These are phyloP conservation scores for Lachancea cidri DNA, from an alignment of 805 yeast genomes.

Conservation along the genomic window DNA sequence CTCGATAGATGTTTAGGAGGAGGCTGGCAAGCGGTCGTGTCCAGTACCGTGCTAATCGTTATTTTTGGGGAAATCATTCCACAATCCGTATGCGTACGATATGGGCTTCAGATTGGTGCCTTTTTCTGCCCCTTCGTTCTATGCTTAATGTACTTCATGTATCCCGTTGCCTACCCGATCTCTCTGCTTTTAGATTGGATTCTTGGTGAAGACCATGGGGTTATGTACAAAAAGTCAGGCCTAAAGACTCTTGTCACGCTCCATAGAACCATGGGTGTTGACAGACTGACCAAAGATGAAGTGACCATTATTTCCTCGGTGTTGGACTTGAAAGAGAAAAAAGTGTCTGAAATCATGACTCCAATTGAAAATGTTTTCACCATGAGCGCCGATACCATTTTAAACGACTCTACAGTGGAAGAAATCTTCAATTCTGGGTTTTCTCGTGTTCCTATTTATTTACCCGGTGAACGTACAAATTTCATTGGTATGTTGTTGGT, in stretches of 20 bases:
- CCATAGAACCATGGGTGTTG: slow-evolving; percentile 93
- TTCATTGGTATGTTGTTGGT: slow-evolving; percentile 95
- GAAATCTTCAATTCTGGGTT: slow-evolving; percentile 91
- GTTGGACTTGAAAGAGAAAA: slow-evolving; percentile 86
- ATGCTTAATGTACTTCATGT: slow-evolving; percentile 78
- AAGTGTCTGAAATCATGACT: slow-evolving; percentile 85
- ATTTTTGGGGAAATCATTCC: slow-evolving; percentile 96
- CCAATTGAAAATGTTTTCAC: slow-evolving; percentile 89
- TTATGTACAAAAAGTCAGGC: slow-evolving; percentile 87
- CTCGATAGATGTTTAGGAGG: slow-evolving; percentile 92
- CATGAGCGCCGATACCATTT: slow-evolving; percentile 72
- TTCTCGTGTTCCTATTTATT: slow-evolving; percentile 89
- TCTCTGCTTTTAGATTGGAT: slow-evolving; percentile 74
- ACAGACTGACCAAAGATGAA: slow-evolving; percentile 87
- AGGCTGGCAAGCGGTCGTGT: slow-evolving; percentile 93
- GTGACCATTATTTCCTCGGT: slow-evolving; percentile 95
- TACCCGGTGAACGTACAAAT: slow-evolving; percentile 83
- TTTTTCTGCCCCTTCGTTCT: slow-evolving; percentile 85
- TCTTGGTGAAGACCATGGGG: slow-evolving; percentile 95
- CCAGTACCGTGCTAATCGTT: slow-evolving; percentile 89
- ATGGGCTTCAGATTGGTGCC: slow-evolving; percentile 89
- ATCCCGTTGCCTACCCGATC: slow-evolving; percentile 89
- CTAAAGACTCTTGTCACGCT: slow-evolving; percentile 88
- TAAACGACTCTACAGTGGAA: slow-evolving; percentile 81
- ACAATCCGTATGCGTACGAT: slow-evolving; percentile 86